Evolutionary conservation across 495 filamentous ascomycete species (phyloP).

Genomic region (Letharia columbiana): DNA sequence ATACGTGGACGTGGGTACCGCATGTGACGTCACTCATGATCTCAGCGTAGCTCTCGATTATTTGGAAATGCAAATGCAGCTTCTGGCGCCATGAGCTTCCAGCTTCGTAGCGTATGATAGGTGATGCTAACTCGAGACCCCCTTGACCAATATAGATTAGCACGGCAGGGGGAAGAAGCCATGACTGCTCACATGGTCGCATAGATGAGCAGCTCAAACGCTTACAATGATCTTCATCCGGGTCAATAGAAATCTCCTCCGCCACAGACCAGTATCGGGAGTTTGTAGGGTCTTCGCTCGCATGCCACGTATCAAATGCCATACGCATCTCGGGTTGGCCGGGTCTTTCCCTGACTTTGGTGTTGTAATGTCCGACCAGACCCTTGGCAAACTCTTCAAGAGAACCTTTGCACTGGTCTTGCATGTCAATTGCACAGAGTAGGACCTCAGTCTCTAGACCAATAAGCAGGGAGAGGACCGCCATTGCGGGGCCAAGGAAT

Average conservation of each 20-base stretch:
- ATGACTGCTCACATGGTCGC: background rate
- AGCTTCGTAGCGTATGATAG: background rate
- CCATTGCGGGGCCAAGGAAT: background rate
- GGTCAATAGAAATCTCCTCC: background rate
- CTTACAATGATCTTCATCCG: background rate
- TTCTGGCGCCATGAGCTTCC: background rate
- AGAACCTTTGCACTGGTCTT: background rate
- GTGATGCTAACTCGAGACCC: background rate
- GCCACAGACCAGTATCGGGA: background rate
- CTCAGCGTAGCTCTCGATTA: background rate
- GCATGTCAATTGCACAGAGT: background rate
- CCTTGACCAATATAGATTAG: background rate
- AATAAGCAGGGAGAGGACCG: background rate
- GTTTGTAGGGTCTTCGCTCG: background rate
- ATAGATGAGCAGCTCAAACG: background rate
- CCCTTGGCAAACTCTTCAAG: background rate
- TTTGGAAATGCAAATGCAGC: background rate
- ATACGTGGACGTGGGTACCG: constrained; percentile 1
- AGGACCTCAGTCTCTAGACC: background rate
- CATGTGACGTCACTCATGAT: background rate
- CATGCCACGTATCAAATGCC: background rate
- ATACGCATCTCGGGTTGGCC: background rate
- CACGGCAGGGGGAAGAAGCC: background rate
- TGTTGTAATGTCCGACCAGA: background rate
- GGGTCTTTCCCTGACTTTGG: background rate